Evolutionary conservation across 129 eudicot species (phyloP).

Genomic region (Chrysanthemum seticuspe): DNA sequence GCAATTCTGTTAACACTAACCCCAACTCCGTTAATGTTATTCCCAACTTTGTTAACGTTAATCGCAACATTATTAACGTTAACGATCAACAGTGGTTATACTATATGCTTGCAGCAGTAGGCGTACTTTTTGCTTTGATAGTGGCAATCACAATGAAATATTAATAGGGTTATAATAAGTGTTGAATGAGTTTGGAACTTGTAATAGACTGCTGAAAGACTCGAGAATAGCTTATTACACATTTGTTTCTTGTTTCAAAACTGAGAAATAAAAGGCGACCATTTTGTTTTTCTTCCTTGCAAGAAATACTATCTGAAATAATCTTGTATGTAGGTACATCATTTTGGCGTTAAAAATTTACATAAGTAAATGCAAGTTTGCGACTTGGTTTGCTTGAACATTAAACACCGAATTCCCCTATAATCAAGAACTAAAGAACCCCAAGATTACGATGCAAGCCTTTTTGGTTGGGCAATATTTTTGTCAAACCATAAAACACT

Average conservation of each 20-base stretch:
- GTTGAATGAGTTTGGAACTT: slow-evolving; percentile 4
- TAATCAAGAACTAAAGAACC: no score
- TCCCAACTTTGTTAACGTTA: not conserved
- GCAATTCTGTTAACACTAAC: not conserved
- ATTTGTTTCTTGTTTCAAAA: not conserved
- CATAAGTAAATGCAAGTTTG: no score
- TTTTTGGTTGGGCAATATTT: no score
- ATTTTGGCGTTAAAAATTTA: not conserved
- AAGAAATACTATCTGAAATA: no score
- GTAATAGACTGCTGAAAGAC: not conserved
- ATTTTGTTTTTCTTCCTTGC: not conserved
- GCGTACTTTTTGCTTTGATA: slow-evolving; percentile 17
- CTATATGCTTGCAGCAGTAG: slow-evolving; percentile 14
- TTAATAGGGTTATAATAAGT: not conserved
- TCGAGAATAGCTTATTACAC: not conserved
- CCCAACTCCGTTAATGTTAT: not conserved
- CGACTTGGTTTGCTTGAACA: no score
- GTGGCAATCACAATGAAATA: slow-evolving; percentile 9
- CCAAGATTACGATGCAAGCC: no score
- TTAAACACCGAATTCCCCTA: no score
- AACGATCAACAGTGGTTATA: slow-evolving; percentile 9
- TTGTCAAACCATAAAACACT: no score
- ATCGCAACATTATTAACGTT: not conserved
- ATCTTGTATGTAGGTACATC: not conserved
- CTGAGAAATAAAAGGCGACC: not conserved